Evolutionary conservation across 257 asterid species (phyloP), one percentile per base, ranked within the genome.

Genomic region (Capsicum baccatum): DNA sequence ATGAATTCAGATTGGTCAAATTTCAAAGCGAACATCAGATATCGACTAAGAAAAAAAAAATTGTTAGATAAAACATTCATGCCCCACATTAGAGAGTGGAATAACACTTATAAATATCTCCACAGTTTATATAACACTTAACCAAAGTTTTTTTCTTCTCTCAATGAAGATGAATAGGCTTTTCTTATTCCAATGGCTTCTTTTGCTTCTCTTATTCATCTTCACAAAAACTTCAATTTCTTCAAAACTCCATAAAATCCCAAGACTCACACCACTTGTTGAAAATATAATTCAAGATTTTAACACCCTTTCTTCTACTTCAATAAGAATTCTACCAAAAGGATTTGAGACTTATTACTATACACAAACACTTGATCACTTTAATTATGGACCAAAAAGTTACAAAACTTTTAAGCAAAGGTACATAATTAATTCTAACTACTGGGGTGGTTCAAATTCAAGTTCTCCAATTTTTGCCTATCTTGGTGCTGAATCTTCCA

Each of bases 351-450:
- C 91, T 35, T 85, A 88, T 35, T 92, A 64, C n/a, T 95, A 92
- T 84, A 83, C 19, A 1, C 99, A 95, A 85, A 93, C 97, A 1
- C 85, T 95, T 16, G 99, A 95, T 84, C 99, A 95, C 79, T 95
- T 95, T 86, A 94, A 94, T 85, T 95, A 88, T 14, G 90, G 89
- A 57, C 92, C 97, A 3, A 63, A 86, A 16, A 92, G 98, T 71
- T 94, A 90, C 79, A 83, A 87, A 39, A 91, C 89, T 15, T 95
- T 94, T 88, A 64, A 80, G 6, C 97, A 93, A 74, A 90, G 82
- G 87, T 94, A 91, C 35, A 86, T 91, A 2, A 84, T 92, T 10
- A 89, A 84, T 80, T 86, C 88, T 13, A 83, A 88, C 26, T 50
- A 86, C 0, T 94, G 97, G 97, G 94, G 93, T 44, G 97, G 96